Base-by-base conservation (phyloP, 1,284 basidiomycete genomes). In the Athelia psychrophila region DNA sequence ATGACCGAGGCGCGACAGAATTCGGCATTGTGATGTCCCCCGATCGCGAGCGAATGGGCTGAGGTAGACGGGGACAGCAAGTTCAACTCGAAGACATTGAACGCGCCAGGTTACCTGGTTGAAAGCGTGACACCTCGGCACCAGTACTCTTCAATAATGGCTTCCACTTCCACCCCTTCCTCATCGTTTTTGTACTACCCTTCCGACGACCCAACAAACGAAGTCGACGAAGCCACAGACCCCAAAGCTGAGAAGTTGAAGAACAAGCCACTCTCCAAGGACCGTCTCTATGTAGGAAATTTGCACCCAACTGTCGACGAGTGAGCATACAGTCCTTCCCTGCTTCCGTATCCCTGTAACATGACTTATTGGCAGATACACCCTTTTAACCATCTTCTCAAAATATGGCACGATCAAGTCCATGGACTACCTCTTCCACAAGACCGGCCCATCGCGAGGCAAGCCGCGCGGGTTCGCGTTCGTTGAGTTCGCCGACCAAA, bases 401-500 rank as follows among this genome's bases (percentile, higher is more conserved):
- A 95, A 91, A 70, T 94, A 87, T 64, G 96, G 96, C 56, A 94
- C 91, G 69, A 81, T 98, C 55, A 81, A 91, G 36, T 93, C 95
- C 61, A 81, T 98, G 53, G 96, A 99, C 69, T 96, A 88, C 67
- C 79, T 98, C 60, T 97, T 96, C 65, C 95, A 99, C 79, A 98
- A 96, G 73, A 77, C 86, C 0, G 96, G 96, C 0, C 79, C 87
- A 3, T 72, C 87, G 61, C 93, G 88, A 67, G 96, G 96, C 13
- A 96, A 93, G 67, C 94, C 96, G 1, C 77, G 95, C 18, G 96
- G 96, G 2, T 99, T 95, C 68, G 95, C 95, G 0, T 99, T 98
- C 60, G 74, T 99, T 30, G 93, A 98, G 71, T 98, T 86, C 64
- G 77, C 78, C 25, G 79, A 80, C 48, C 78, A 84, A 70, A 83